Evolutionary conservation across 1,284 basidiomycete genomes (phyloP), one percentile per base, ranked within the genome.

Genomic region (Boletus mariae): DNA sequence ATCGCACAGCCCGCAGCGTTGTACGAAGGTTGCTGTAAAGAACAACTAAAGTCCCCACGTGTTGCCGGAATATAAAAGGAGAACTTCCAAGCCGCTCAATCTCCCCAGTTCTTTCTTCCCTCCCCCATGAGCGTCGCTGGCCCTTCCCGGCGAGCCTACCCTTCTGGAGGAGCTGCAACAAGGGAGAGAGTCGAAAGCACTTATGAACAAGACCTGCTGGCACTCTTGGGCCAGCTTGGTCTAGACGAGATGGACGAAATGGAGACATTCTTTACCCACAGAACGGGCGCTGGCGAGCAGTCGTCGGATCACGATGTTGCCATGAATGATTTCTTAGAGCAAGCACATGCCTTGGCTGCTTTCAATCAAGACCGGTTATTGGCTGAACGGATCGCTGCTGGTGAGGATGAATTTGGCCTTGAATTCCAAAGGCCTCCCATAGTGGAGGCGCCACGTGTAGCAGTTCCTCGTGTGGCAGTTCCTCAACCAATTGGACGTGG

Each of bases 61-160:
- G 43, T 44, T 29, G 25, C 28, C 9, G 15, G 15, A 29, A 4
- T 28, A 17, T 53, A 61, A 52, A 59, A 41, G 7, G 15, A 2
- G 25, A 3, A 4, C 11, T 9, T 12, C 2, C 7, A 11, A 1
- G 11, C 47, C 49, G 45, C 35, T 32, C 49, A 53, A 29, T 40
- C 29, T 4, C 37, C 23, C 4, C 11, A 52, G 49, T 47, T 52
- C 47, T 47, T 58, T 56, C 51, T 2, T 52, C 41, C 53, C 48
- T 54, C 50, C 51, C 47, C 55, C 57, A 70, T 70, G 68, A 66
- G 52, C 40, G 12, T 66, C 38, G 61, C 67, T n/a, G 65, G 68
- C 37, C 59, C 68, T 37, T 69, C 65, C 23, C 56, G 43, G 15
- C 43, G 54, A 37, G 54, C 25, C 34, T 46, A n/a, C 23, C 23